phyloP scores from a whole-genome alignment of 2,329 filamentous ascomycete species.

The Rhinocladiella similis region DNA sequence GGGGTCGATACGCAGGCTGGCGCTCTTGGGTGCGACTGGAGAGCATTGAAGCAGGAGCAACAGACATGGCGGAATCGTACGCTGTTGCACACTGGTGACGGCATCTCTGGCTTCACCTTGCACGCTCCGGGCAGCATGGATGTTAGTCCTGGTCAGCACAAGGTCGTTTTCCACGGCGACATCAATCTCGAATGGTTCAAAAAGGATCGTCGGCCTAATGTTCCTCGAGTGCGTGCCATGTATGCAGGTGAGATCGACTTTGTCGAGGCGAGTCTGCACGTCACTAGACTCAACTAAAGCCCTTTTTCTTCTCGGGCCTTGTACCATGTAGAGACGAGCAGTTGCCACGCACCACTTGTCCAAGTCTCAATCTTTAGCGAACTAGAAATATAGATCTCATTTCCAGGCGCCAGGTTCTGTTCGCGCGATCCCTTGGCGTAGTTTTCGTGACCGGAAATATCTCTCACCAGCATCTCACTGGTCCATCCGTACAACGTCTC shows the following conservation, averaged over 20 bases:
- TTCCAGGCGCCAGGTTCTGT: no score
- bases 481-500: no score
- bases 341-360: no score
- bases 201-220: neutral
- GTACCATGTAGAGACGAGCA: neutral
- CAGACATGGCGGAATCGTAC: constrained; percentile 10
- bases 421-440: no score
- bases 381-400: no score
- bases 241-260: constrained; percentile 18
- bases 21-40: constrained; percentile 18
- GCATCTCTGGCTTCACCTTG: constrained; percentile 8
- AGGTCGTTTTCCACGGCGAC: constrained; percentile 23
- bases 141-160: constrained; percentile 13
- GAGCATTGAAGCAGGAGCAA: constrained; percentile 11
- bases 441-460: no score
- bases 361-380: no score
- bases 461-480: no score
- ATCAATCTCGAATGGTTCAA: constrained; percentile 20
- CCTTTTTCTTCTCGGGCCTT: neutral
- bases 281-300: constrained; percentile 10
- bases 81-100: constrained; percentile 16
- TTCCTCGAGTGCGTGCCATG: constrained; percentile 19
- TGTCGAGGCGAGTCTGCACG: constrained; percentile 3
- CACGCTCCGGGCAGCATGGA: constrained; percentile 23
- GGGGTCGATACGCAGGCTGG: constrained; percentile 15